Base-by-base conservation (phyloP, 148 eudicot species). In the Polygonum aviculare region DNA sequence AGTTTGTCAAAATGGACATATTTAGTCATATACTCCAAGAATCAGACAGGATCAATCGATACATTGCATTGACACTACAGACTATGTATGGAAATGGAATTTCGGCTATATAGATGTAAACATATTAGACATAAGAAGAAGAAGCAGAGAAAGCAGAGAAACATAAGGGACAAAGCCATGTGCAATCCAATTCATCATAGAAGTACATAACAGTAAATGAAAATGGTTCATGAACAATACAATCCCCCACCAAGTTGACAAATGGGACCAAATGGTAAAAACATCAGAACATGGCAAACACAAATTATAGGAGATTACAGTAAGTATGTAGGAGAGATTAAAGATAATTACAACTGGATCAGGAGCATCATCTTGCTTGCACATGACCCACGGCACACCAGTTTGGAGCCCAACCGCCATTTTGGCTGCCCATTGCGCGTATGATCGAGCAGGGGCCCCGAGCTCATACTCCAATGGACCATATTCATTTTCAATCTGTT, bases 321-420 rank as follows among this genome's bases (percentile, higher is more conserved):
- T n/a, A 75, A 31, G 76, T 47, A 14, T 63, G 50, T 16, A 67
- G 40, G 15, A 72, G 26, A 59, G 49, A 40, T 16, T 1, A 1
- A 70, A 7, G 60, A 75, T 21, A 83, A 97, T 85, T 86, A 90
- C 98, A 79, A 90, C 73, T 18, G 97, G 97, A 80, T 94, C 98
- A 31, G 97, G 98, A 39, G 98, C 97, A 86, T 92, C 98, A 75
- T 89, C 93, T 80, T 94, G 97, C 86, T 92, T 90, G 88, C 98
- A 94, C 98, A 94, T 94, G 78, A 92, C 83, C 98, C 98, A 94
- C 44, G 98, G 98, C 36, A 92, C 97, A 65, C 97, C 98, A 5
- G 96, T 92, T 74, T 81, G 80, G n/a, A 86, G 88, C 67, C 83
- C 90, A 26, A 90, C 79, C 19, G 97, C 98, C 97, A 94, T 90